Base-by-base conservation (phyloP, 352 stramenopile genomes). In the Globisporangium ultimum region DNA sequence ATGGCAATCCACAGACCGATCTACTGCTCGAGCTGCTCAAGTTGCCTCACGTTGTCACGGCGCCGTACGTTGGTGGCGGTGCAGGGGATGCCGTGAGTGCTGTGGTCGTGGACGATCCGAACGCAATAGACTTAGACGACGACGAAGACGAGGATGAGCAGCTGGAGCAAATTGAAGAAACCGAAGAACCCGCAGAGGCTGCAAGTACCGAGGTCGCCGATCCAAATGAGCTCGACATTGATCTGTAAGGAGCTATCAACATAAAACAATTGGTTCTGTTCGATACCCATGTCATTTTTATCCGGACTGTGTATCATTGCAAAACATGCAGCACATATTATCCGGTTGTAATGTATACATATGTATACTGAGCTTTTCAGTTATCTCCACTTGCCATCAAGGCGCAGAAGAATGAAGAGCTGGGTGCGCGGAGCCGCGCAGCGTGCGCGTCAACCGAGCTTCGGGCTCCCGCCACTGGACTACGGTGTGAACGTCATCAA, bases 1-100 rank as follows among this genome's bases (percentile, higher is more conserved):
- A 70, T 55, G 95, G 96, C 2, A 99, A 98, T 61, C 96, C 93
- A 8, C 96, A 99, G 66, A 99, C 96, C 1, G 97, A 99, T 67
- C 53, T 86, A 53, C 74, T 98, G 28, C 66, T 99, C 52, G 71
- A 90, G 50, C 68, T 98, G 48, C 73, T 99, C 36, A 92, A 96
- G 61, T 71, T 99, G 20, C 77, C 82, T n/a, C 97, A 99, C 63
- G 82, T 94, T 20, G 78, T 98, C 10, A 99, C 97, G 13, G 76
- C 93, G 18, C 93, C 96, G n/a, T 98, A 88, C 66, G 48, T 40
- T 5, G 48, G 57, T 28, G 24, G 48, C 3, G 14, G 36, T 5
- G 17, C 12, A 38, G 34, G 46, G 7, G 36, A 4, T 14, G 34
- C 14, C 15, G 58, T 43, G 11, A 28, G 60, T 28, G 45, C 28